Percentiles rank a stretch among this genome's conserved stretches.
These are phyloP conservation scores for Chytridium lagenaria DNA, from an alignment of 371 early-diverging fungal genomes.

Conservation along the genomic window DNA sequence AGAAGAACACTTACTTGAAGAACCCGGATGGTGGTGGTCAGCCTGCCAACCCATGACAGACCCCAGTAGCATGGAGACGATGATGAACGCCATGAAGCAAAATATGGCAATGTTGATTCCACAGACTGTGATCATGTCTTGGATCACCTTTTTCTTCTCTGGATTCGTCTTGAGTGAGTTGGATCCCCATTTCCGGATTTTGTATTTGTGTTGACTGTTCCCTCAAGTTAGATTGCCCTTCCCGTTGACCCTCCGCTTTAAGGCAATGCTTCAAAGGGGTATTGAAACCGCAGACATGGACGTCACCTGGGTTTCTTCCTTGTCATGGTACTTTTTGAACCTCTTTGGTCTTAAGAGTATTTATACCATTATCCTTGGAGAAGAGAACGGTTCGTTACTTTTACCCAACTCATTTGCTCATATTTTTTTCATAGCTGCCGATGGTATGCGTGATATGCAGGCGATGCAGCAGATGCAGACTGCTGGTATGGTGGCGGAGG, in stretches of 20 bases:
- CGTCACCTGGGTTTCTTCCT: slow-evolving; percentile 94
- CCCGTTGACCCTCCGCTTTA: slow-evolving; percentile 94
- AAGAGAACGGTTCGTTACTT: slow-evolving; percentile 73
- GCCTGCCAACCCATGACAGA: slow-evolving; percentile 79
- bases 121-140: slow-evolving; percentile 97
- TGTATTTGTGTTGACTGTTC: background rate
- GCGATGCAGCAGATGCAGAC: slow-evolving; percentile 85
- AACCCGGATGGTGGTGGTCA: slow-evolving; percentile 65
- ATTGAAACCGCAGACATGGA: slow-evolving; percentile 97
- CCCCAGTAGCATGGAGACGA: slow-evolving; percentile 86
- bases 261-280: slow-evolving; percentile 95
- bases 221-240: slow-evolving; percentile 82
- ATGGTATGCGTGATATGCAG: slow-evolving; percentile 86
- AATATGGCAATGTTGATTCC: slow-evolving; percentile 95
- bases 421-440: slow-evolving; percentile 69
- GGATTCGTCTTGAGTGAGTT: slow-evolving; percentile 94
- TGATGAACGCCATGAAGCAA: slow-evolving; percentile 96
- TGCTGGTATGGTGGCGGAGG: slow-evolving; percentile 50
- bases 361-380: slow-evolving; percentile 89
- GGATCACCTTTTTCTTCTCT: slow-evolving; percentile 97
- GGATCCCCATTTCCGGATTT: slow-evolving; percentile 14
- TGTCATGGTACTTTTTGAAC: slow-evolving; percentile 98
- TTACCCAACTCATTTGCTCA: background rate
- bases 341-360: slow-evolving; percentile 93
- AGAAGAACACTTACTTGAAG: slow-evolving; percentile 83